Evolutionary conservation across 1,284 basidiomycete species (phyloP), one percentile per base, ranked within the genome.

Genomic region (Malassezia restricta): DNA sequence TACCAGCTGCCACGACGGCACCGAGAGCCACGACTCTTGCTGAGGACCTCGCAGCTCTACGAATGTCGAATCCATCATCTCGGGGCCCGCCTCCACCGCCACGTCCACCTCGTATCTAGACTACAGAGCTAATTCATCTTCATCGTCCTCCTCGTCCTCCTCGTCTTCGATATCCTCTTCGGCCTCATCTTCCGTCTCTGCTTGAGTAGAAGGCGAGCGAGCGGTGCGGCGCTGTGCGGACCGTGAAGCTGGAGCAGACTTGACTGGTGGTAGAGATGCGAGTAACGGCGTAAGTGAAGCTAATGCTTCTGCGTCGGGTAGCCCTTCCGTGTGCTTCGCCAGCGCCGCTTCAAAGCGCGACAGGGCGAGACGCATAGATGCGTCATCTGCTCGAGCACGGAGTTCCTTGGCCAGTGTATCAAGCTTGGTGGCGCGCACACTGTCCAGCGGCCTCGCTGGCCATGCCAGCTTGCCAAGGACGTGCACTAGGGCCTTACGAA

Each of bases 401-500:
- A 64, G 49, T n/a, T 51, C 54, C 1, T 52, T 51, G 15, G 53
- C 56, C 20, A 67, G 38, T 15, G 65, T 43, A 8, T 59, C 35
- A 4, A 65, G 47, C 24, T 55, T 51, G n/a, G 59, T 54, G 6
- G 51, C 62, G 42, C 60, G 63, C 17, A 43, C 45, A 31, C 78
- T 76, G 49, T 86, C 83, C 1, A 83, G 75, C 20, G 80, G 47
- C 20, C 2, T 24, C 2, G 82, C 79, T 0, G 84, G 83, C 11
- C 94, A 75, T 63, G 84, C 78, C 2, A 96, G 76, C 65, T 91
- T 87, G 38, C 79, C 78, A 2, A 96, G 78, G 37, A 87, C 77
- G 52, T 89, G 85, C 53, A 83, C 85, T 12, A 92, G 74, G 1
- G 82, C 78, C 72, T 92, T 94, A 65, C 84, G 82, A 57, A 84